phyloP scores from a whole-genome alignment of 257 asterid species.

The Anisodus acutangulus region DNA sequence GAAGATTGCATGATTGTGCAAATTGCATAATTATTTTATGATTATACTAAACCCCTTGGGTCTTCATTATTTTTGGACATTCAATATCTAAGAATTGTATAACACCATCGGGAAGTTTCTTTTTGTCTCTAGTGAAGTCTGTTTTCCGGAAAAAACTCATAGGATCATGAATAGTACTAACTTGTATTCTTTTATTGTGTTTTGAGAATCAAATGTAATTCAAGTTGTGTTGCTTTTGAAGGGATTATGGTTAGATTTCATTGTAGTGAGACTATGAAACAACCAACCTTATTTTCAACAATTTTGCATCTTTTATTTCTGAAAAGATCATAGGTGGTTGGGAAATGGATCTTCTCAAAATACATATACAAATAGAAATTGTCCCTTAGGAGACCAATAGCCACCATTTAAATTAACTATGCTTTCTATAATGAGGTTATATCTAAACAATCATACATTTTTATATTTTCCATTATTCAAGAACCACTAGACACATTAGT shows the following conservation, averaged over 20 bases:
- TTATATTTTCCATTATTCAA: background rate
- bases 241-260: slow-evolving; percentile 21
- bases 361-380: background rate
- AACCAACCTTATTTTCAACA: background rate
- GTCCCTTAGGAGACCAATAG: too few relatives aligned
- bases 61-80: too few relatives aligned
- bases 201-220: background rate
- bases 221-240: background rate
- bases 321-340: background rate
- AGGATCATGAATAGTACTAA: background rate
- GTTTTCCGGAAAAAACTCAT: background rate
- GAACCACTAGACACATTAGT: background rate
- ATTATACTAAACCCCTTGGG: background rate
- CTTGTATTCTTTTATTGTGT: background rate
- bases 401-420: background rate
- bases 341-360: background rate
- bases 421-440: background rate
- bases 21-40: background rate
- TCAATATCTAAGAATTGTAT: background rate
- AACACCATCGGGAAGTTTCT: background rate
- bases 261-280: slow-evolving; percentile 17
- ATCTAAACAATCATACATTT: background rate
- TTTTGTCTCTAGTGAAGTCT: background rate
- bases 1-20: background rate
- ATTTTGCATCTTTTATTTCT: background rate